These are phyloP conservation scores for Trichophyton schoenleinii DNA, from an alignment of 2,329 filamentous ascomycete genomes.

Conservation along the genomic window DNA sequence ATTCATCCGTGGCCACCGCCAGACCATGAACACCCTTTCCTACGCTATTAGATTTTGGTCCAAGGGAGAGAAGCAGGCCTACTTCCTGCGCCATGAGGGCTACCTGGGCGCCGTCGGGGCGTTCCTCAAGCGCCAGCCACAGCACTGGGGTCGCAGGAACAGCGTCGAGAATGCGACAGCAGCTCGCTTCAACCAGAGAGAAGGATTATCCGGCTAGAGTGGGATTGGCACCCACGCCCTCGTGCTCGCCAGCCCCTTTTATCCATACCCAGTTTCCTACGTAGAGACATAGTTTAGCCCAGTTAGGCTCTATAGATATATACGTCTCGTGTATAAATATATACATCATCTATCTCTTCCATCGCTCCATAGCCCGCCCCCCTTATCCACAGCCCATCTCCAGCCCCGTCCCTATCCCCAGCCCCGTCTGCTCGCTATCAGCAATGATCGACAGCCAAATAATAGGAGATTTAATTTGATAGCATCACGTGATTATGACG, in stretches of 20 bases:
- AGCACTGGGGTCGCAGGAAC: constrained; percentile 76
- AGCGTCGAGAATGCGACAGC: constrained; percentile 50
- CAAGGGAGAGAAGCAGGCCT: constrained; percentile 84
- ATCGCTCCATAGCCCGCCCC: not conserved
- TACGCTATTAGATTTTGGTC: constrained; percentile 98
- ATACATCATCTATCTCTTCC: not conserved
- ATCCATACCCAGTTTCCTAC: not conserved
- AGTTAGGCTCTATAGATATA: not conserved
- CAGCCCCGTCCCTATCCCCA: too few species aligned
- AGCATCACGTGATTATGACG: not conserved
- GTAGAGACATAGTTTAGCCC: not conserved
- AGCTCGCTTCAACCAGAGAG: constrained; percentile 15
- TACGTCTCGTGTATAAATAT: not conserved
- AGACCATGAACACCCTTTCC: constrained; percentile 94
- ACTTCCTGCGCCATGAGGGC: constrained; percentile 89
- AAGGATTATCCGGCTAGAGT: not conserved
- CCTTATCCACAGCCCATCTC: not conserved
- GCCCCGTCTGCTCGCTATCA: too few species aligned
- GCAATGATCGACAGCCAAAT: not conserved
- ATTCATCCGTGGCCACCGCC: constrained; percentile 89
- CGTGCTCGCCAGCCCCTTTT: not conserved
- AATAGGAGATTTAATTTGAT: not conserved
- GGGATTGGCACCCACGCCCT: not conserved
- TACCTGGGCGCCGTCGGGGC: constrained; percentile 90
- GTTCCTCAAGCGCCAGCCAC: constrained; percentile 80